Evolutionary conservation across 345 rosid species (phyloP), one percentile per base, ranked within the genome.

Genomic region (Citrus inodora): DNA sequence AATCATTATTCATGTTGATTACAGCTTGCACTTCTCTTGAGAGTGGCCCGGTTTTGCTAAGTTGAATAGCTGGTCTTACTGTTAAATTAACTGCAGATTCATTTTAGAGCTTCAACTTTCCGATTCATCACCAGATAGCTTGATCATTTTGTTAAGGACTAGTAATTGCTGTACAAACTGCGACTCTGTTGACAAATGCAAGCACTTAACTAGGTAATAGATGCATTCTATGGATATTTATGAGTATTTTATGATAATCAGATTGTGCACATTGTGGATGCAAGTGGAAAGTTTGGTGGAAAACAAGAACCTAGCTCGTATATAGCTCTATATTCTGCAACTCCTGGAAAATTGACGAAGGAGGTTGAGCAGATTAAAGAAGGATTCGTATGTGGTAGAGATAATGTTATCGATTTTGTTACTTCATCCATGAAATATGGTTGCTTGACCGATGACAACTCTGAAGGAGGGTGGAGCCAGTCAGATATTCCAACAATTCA

Each of bases 241-340:
- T 11, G 9, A 65, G 35, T 72, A 9, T 73, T 75, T 77, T 75
- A 22, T 73, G 79, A 38, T 77, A 56, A 81, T 55, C 85, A 90
- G 99, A 95, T 95, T 62, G 98, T 96, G 78, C 99, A 94, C 84
- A 88, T 96, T 68, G 97, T 96, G 66, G 97, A 96, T 83, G 84
- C 97, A 71, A 88, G 86, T n/a, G 80, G 81, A 77, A 75, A 79
- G 62, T 73, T 69, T 67, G 82, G 82, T 25, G 89, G 76, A 70
- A 92, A 83, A 80, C 51, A 80, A 79, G 89, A 85, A 60, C 92
- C 90, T 13, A 71, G 64, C 51, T 88, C 97, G 14, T 96, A 79
- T 81, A 74, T 92, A 71, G 87, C 92, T 22, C 80, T 96, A 22
- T 96, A 81, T 87, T 94, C 99, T 62, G 35, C 79, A 24, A 96